Conservation (phyloP, 2,329 filamentous ascomycete genomes). For the Setomelanomma holmii region DNA sequence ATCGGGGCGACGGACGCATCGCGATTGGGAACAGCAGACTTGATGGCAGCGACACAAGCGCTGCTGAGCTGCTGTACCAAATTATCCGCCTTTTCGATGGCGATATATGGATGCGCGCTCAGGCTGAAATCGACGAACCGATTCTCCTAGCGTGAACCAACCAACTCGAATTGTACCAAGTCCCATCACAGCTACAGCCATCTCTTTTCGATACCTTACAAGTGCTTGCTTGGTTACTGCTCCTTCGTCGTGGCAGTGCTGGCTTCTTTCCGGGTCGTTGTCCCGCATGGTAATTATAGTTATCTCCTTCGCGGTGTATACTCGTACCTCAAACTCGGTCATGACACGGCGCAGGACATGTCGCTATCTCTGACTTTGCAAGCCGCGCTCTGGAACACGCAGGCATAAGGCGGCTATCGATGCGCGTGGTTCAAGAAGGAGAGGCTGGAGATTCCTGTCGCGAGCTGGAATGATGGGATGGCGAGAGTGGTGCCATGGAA, state of each 20-base stretch:
- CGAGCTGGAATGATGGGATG: constrained; percentile 13
- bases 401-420: constrained; percentile 13
- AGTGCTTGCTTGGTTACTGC: no score
- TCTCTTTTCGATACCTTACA: no score
- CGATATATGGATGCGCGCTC: constrained; percentile 23
- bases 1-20: constrained; percentile 6
- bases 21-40: background rate
- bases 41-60: constrained; percentile 25
- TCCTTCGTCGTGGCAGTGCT: constrained; percentile 3
- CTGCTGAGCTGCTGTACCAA: constrained; percentile 37
- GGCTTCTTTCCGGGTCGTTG: constrained; percentile 41
- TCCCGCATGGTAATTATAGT: constrained; percentile 39
- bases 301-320: constrained; percentile 41
- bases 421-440: constrained; percentile 8
- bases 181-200: no score
- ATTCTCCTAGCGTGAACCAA: constrained; percentile 13
- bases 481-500: constrained; percentile 15
- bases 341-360: background rate
- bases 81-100: constrained; percentile 37
- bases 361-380: constrained; percentile 17
- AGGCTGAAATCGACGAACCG: constrained; percentile 28
- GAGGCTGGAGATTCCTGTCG: constrained; percentile 5
- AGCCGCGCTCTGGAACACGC: constrained; percentile 15
- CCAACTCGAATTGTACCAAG: background rate
- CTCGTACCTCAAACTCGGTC: constrained; percentile 22